A percentile compares a stretch with the other conserved stretches of the same genome.
Conservation (phyloP, 2,329 filamentous ascomycete species). For the Aureobasidium sp. region DNA sequence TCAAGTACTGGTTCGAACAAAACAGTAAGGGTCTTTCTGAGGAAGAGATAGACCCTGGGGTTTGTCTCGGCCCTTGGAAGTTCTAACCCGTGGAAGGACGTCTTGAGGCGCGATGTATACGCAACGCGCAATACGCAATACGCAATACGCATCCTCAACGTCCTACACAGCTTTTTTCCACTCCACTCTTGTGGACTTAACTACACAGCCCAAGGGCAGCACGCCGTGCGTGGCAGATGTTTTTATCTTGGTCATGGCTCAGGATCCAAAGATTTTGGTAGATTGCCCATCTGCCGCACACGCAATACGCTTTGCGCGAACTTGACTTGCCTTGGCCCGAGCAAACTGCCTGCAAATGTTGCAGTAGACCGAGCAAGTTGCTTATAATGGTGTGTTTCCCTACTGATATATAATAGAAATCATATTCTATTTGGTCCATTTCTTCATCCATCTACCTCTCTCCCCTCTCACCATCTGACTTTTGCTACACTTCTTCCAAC, state of each 20-base stretch:
- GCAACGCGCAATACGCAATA: background rate
- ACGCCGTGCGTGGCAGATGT: background rate
- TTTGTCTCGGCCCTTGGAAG: background rate
- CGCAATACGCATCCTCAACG: background rate
- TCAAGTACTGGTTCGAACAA: background rate
- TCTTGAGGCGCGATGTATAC: too few species aligned
- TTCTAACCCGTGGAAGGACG: too few species aligned
- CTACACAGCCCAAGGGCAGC: background rate
- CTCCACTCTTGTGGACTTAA: background rate
- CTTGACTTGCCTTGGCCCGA: background rate
- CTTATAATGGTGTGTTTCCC: background rate
- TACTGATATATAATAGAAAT: background rate
- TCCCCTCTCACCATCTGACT: background rate
- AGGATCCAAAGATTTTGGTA: background rate
- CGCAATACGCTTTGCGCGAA: background rate
- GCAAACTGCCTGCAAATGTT: too few species aligned
- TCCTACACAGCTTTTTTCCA: too few species aligned
- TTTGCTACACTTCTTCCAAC: too few species aligned
- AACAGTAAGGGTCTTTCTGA: background rate
- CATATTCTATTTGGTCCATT: too few species aligned
- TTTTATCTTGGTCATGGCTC: background rate
- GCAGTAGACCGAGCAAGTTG: background rate
- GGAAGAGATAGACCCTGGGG: background rate
- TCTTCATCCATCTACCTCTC: background rate
- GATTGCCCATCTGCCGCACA: background rate